Evolutionary conservation across 1,284 basidiomycete species (phyloP), one percentile per base, ranked within the genome.

Genomic region (Irpex rosettiformis): DNA sequence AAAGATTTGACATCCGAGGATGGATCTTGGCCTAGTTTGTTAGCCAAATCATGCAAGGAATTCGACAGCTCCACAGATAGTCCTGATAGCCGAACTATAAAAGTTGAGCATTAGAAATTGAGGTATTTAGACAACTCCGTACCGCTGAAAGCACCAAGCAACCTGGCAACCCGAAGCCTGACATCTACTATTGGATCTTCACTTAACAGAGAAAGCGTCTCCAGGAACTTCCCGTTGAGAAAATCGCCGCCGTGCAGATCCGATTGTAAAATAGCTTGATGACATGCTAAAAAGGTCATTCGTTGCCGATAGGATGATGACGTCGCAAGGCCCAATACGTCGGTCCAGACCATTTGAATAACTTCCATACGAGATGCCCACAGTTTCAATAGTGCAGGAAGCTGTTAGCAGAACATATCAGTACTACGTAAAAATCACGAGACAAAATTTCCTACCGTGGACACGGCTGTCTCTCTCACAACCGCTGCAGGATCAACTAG

Each of bases 101-200:
- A 53, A 18, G 59, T 18, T 13, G 22, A 57, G 51, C 21, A n/a
- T n/a, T 30, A 40, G 28, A 18, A 45, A 30, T 18, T 13, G 29
- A 40, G 55, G 51, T 8, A 22, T 58, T 8, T 11, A 24, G 45
- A 28, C 18, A 43, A 21, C 27, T 16, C 73, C 81, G 69, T 69
- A 84, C 85, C 78, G 64, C 77, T 81, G 53, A 88, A 71, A 45
- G 74, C 70, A 40, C 82, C 81, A 21, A 86, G 73, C 29, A 91
- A 77, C 48, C 91, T 83, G 11, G 94, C 88, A 1, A 96, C 80
- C 5, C 86, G 89, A 59, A 98, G 93, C 45, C 94, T 84, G 51
- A 98, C 94, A 66, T 95, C 94, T 53, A 93, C 78, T 24, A 98
- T 85, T n/a, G 69, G 70, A 69, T 96, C 93, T 37, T 76, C 68